phyloP scores from a whole-genome alignment of 352 stramenopile species.

The Saprolegnia diclina region DNA sequence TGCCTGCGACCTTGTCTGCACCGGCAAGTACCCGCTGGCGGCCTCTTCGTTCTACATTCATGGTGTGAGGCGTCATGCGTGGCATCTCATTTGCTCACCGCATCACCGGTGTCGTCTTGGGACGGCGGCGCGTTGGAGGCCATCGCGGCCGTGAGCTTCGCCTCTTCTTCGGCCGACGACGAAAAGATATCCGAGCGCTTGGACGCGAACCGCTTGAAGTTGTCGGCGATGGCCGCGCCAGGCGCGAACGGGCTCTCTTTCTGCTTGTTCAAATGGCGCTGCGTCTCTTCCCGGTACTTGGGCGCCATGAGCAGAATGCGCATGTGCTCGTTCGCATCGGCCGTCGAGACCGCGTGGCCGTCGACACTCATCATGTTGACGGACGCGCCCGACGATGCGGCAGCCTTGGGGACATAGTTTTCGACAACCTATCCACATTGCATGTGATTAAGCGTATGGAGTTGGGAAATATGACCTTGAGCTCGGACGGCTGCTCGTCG shows the following conservation, averaged over 20 bases:
- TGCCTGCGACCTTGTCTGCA: not conserved
- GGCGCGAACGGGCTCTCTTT: constrained; percentile 94
- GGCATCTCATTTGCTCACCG: too few relatives aligned
- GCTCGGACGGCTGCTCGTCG: constrained; percentile 55
- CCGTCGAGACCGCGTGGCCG: constrained; percentile 83
- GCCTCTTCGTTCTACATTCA: constrained; percentile 6
- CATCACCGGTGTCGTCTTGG: constrained; percentile 36
- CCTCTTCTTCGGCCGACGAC: constrained; percentile 80
- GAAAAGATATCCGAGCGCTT: constrained; percentile 93
- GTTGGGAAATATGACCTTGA: constrained; percentile 41
- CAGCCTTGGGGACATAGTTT: constrained; percentile 73
- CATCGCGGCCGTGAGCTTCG: constrained; percentile 53
- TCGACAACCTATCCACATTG: constrained; percentile 47
- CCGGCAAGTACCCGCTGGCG: constrained; percentile 1
- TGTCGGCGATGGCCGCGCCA: constrained; percentile 92
- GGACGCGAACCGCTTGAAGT: constrained; percentile 88
- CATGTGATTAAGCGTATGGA: constrained; percentile 27
- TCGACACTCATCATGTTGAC: constrained; percentile 59
- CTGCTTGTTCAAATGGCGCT: constrained; percentile 95
- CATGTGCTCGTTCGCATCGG: constrained; percentile 97
- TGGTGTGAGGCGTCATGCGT: not conserved
- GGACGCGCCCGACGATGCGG: constrained; percentile 31
- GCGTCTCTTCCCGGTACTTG: constrained; percentile 96
- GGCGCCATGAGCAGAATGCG: constrained; percentile 98
- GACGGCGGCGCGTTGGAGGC: constrained; percentile 27